Evolutionary conservation across 2,329 filamentous ascomycete genomes (phyloP).

Genomic region (Chaetomium olivaceum): DNA sequence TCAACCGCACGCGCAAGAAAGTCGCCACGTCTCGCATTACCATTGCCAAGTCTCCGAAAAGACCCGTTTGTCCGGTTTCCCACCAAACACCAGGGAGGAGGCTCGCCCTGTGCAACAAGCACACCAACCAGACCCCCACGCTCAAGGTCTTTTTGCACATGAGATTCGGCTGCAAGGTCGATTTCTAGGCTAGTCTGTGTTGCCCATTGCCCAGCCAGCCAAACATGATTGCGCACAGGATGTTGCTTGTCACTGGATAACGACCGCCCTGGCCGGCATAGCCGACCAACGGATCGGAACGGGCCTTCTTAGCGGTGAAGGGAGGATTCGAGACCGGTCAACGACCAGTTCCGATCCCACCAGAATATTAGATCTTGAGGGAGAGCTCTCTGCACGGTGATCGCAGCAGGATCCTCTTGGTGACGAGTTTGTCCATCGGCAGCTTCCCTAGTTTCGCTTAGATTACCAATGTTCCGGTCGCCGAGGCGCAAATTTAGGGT

Average conservation of each 20-base stretch:
- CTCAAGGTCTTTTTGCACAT: not conserved
- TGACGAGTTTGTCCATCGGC: not conserved
- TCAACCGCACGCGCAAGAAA: not conserved
- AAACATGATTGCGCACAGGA: not conserved
- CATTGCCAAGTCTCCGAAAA: not conserved
- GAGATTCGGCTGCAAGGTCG: not conserved
- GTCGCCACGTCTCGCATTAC: not conserved
- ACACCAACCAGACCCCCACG: not conserved
- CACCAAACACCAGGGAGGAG: not conserved
- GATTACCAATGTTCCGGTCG: not conserved
- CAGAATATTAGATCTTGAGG: not conserved
- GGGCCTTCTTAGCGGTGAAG: slow-evolving; percentile 4
- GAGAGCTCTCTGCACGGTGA: not conserved
- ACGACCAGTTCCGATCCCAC: not conserved
- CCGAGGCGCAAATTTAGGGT: not conserved
- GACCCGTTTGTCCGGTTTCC: not conserved
- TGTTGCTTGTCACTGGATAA: not conserved
- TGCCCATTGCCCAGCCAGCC: not conserved
- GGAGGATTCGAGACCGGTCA: not conserved
- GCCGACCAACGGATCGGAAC: not conserved
- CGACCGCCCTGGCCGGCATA: not conserved
- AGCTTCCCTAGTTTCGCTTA: not conserved
- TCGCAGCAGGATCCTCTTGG: not conserved
- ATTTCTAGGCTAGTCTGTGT: not conserved
- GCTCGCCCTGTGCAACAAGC: not conserved